These are phyloP conservation scores for Xylaria castorea DNA, from an alignment of 495 filamentous ascomycete species.

Conservation along the genomic window DNA sequence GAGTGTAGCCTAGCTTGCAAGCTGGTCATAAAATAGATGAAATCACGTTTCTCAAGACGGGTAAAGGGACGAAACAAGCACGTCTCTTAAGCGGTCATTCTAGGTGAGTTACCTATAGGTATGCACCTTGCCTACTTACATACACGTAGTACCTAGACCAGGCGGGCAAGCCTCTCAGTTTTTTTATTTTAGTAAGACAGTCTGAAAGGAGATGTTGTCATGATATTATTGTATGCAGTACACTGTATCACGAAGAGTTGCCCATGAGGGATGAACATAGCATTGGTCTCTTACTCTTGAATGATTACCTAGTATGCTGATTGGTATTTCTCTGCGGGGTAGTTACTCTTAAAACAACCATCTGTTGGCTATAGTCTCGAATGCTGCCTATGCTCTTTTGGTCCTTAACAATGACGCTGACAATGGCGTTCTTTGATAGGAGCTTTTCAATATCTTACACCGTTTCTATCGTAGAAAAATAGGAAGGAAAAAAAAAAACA, in stretches of 20 bases:
- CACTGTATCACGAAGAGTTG: neutral
- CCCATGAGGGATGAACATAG: neutral
- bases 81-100: neutral
- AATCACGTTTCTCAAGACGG: neutral
- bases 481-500: neutral
- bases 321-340: neutral
- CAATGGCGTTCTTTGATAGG: neutral
- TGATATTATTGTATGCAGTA: constrained; percentile 5
- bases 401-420: too few species aligned
- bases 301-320: neutral
- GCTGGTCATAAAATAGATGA: neutral
- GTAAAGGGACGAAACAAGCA: constrained; percentile 1
- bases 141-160: neutral
- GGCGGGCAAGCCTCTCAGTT: neutral
- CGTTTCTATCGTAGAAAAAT: neutral
- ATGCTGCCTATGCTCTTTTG: too few species aligned
- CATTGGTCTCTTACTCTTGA: neutral
- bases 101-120: neutral
- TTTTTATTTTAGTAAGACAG: neutral
- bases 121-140: constrained; percentile 16
- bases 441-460: neutral
- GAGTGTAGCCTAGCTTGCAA: neutral
- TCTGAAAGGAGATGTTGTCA: neutral
- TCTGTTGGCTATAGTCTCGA: neutral
- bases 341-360: too few species aligned